Evolutionary conservation across 2,329 filamentous ascomycete species (phyloP).

Genomic region (Dendryphion nanum): DNA sequence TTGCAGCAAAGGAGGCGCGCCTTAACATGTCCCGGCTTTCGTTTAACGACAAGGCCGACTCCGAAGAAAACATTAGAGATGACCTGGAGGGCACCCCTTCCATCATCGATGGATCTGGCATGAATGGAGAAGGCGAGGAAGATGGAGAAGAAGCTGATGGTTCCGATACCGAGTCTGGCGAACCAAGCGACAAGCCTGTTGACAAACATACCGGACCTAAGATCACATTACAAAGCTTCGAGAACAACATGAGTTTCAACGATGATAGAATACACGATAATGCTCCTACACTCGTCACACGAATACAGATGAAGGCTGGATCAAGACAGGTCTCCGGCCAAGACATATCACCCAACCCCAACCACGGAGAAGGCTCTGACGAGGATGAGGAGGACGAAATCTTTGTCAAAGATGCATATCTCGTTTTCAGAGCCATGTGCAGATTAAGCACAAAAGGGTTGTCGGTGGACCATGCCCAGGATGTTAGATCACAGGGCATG

Average conservation of each 20-base stretch:
- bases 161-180: conserved; percentile 33
- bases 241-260: conserved; percentile 65
- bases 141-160: conserved; percentile 39
- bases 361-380: conserved; percentile 49
- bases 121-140: conserved; percentile 41
- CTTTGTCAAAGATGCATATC: conserved; percentile 93
- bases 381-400: conserved; percentile 85
- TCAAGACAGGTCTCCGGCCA: conserved; percentile 46
- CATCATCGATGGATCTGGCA: conserved; percentile 22
- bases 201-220: conserved; percentile 53
- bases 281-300: conserved; percentile 65
- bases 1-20: conserved; percentile 84
- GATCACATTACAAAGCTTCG: conserved; percentile 67
- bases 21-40: conserved; percentile 52
- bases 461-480: conserved; percentile 85
- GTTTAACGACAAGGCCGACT: conserved; percentile 36
- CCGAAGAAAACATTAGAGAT: conserved; percentile 30
- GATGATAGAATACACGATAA: conserved; percentile 65
- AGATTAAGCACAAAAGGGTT: conserved; percentile 93
- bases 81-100: conserved; percentile 22
- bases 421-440: conserved; percentile 96
- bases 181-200: conserved; percentile 44
- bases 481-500: conserved; percentile 93
- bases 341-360: conserved; percentile 37
- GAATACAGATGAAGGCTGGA: conserved; percentile 50